Percentiles rank a stretch among this genome's conserved stretches.
Conservation (phyloP, 257 asterid genomes). For the Nicotiana knightiana region DNA sequence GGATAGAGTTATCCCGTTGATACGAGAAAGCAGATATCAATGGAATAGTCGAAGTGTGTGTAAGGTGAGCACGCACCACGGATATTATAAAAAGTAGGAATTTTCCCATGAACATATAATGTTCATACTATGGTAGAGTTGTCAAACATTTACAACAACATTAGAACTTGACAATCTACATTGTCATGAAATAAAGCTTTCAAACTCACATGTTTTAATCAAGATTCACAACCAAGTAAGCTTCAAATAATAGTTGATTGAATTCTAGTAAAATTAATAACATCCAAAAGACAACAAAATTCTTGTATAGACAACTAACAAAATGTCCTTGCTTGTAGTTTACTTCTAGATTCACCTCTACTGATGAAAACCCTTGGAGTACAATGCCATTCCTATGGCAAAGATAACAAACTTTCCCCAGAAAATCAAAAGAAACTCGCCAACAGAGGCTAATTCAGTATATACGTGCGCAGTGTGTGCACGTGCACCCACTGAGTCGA, state of each 20-base stretch:
- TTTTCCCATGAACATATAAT: neutral
- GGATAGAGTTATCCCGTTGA: neutral
- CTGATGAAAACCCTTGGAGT: neutral
- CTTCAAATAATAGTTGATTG: slow-evolving; percentile 1
- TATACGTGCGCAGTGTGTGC: neutral
- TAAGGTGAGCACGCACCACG: neutral
- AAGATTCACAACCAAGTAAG: neutral
- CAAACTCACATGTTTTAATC: neutral
- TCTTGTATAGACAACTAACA: neutral
- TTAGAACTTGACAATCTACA: neutral
- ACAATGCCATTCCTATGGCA: neutral
- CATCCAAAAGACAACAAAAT: neutral
- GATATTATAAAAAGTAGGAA: neutral
- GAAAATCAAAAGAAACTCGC: neutral
- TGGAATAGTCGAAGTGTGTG: no score
- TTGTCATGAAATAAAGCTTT: neutral
- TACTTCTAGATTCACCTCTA: neutral
- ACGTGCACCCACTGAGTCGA: neutral
- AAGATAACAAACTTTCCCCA: neutral
- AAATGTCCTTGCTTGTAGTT: neutral
- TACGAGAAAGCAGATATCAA: no score
- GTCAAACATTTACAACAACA: neutral
- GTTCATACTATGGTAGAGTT: neutral
- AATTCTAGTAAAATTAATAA: neutral
- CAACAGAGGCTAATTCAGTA: neutral